Evolutionary conservation across 2,329 filamentous ascomycete species (phyloP), one percentile per base, ranked within the genome.

Genomic region (Fusarium metavorans): DNA sequence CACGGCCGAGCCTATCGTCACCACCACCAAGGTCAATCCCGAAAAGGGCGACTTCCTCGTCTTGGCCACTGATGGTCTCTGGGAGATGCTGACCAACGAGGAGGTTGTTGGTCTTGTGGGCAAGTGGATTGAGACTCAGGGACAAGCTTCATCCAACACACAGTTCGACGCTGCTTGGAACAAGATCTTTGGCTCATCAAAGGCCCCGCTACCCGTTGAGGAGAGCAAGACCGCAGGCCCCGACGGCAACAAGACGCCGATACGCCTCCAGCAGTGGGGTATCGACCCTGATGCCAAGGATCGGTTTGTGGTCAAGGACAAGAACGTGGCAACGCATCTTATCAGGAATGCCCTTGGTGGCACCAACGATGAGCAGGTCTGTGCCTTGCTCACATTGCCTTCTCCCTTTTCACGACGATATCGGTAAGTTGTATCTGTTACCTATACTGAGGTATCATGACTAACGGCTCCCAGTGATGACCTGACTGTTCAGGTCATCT

Each of bases 51-150:
- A 99, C 81, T 99, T 99, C 79, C 88, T 99, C 14, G 96, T 99
- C 71, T 92, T 99, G 88, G 97, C 97, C 25, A 98, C 97, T 0
- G 97, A 99, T 81, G 97, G 97, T 5, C 88, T 99, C 1, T 99
- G 97, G 97, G 97, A 99, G 84, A 98, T 98, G 97, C 88, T 99
- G 71, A 98, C 95, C 57, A 99, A 98, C 79, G 97, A 99, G 81
- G 97, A 99, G 85, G 97, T 98, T 1, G 94, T 99, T 60, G 97
- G 97, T 1, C 90, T 99, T 3, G 97, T 99, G 6, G 97, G 96
- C 18, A 95, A 97, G 83, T 99, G 97, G 97, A 91, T 99, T 57
- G 97, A 99, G 82, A 91, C 90, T 25, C 93, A 98, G 81, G 85
- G 86, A 39, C 82, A 80, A 67, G 84, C 81, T 59, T 81, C 83